These are phyloP conservation scores for Helianthus tuberosus DNA, from an alignment of 129 eudicot species.

Conservation along the genomic window DNA sequence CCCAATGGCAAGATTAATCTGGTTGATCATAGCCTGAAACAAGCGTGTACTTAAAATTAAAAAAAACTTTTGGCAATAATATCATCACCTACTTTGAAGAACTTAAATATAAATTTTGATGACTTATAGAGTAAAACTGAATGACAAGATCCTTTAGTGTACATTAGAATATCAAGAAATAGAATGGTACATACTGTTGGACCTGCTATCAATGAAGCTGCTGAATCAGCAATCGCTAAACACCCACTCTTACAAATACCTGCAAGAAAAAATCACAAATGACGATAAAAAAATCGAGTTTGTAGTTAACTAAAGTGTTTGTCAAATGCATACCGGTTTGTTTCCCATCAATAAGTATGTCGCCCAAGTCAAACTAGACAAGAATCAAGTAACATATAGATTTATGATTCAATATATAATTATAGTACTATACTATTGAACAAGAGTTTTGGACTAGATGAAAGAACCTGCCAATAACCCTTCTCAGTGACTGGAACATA, in stretches of 20 bases:
- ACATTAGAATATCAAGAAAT: neutral
- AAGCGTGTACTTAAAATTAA: neutral
- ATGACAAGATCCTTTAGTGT: neutral
- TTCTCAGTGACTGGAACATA: constrained; percentile 69
- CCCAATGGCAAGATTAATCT: constrained; percentile 77
- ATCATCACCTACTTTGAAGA: neutral
- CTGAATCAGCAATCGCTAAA: constrained; percentile 81
- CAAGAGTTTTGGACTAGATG: constrained; percentile 1
- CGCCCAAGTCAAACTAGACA: constrained; percentile 73
- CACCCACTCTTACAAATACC: constrained; percentile 67
- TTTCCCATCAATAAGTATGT: constrained; percentile 61
- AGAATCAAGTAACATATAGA: neutral
- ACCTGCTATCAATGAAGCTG: constrained; percentile 82
- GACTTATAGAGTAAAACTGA: neutral
- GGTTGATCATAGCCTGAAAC: constrained; percentile 52
- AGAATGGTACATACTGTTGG: constrained; percentile 60
- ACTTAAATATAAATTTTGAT: neutral
- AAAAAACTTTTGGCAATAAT: neutral
- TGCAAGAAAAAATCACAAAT: constrained; percentile 24
- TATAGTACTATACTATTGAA: neutral
- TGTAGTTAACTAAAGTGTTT: neutral
- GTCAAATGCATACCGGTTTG: constrained; percentile 46
- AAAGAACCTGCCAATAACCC: constrained; percentile 90
- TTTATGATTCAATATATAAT: neutral
- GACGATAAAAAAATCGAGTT: neutral